Evolutionary conservation across 2,329 filamentous ascomycete genomes (phyloP).

Genomic region (Sclerotinia subarctica): DNA sequence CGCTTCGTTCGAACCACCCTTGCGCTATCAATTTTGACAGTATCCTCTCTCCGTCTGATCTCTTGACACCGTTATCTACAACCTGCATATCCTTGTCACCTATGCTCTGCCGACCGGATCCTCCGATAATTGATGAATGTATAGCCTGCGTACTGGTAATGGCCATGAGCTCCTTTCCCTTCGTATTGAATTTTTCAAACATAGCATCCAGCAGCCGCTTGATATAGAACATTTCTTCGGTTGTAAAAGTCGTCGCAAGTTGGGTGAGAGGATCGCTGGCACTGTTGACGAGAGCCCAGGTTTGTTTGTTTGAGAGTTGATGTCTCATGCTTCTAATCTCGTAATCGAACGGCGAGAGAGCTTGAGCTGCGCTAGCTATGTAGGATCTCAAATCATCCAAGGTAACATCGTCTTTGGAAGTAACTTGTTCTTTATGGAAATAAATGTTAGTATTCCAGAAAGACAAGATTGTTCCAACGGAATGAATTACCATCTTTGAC

Average conservation of each 20-base stretch:
- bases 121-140: slow-evolving; percentile 62
- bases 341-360: slow-evolving; percentile 76
- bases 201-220: slow-evolving; percentile 86
- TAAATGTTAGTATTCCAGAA: not conserved
- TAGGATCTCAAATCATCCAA: slow-evolving; percentile 65
- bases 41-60: slow-evolving; percentile 72
- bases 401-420: slow-evolving; percentile 61
- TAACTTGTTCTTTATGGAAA: slow-evolving; percentile 43
- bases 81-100: slow-evolving; percentile 35
- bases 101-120: slow-evolving; percentile 38
- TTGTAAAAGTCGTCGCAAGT: slow-evolving; percentile 73
- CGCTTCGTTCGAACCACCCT: slow-evolving; percentile 79
- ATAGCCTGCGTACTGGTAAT: slow-evolving; percentile 75
- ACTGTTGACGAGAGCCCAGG: slow-evolving; percentile 85
- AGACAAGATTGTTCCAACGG: not conserved
- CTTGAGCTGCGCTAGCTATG: slow-evolving; percentile 66
- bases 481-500: slow-evolving; percentile 38
- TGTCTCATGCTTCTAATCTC: slow-evolving; percentile 76
- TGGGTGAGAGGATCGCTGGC: slow-evolving; percentile 82
- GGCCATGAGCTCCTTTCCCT: slow-evolving; percentile 77
- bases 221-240: slow-evolving; percentile 86
- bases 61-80: slow-evolving; percentile 60
- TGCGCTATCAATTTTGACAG: slow-evolving; percentile 69
- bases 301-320: slow-evolving; percentile 62
- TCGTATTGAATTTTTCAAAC: slow-evolving; percentile 85